Base-by-base conservation (phyloP, 495 filamentous ascomycete species). In the Pseudevernia furfuracea region DNA sequence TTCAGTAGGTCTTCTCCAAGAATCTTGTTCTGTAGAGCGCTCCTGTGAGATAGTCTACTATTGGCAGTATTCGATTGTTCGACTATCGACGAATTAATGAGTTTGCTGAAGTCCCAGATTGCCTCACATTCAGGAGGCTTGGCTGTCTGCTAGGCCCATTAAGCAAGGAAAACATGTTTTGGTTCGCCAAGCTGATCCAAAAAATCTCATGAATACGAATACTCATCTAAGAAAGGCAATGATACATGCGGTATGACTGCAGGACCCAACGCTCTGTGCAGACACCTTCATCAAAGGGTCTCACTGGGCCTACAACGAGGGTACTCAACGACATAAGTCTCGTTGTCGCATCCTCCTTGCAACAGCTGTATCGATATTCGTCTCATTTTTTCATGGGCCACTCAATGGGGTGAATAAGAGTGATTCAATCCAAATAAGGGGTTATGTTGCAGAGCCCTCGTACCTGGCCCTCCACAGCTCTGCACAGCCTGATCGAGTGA, bases 311-410 rank as follows among this genome's bases (percentile, higher is more conserved):
- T 12, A 95, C 91, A 4, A 19, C 75, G 19, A 82, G 76, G 56
- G 88, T 96, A 48, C 78, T 94, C 37, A 78, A 82, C 39, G 92
- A 96, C 76, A 86, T 96, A 65, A 87, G 84, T 38, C 83, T 84
- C 34, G 85, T 96, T 72, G 77, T 91, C 59, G 68, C 77, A 25
- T 67, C 75, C 73, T 79, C 60, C 71, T 81, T 15, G 73, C 73
- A 15, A 53, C 49, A 49, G 68, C 62, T 21, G 52, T 67, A 56
- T 66, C 63, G 60, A 58, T 71, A 17, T 68, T 70, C 9, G 69
- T 81, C 7, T 90, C 92, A 93, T 25, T 96, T 96, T 75, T 80
- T 96, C n/a, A 83, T 90, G 73, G 91, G 91, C 59, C 91, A 96
- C 75, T 90, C 86, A 44, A 91, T 87, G 86, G 92, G 92, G 72